Evolutionary conservation across 1,284 basidiomycete species (phyloP).

Genomic region (Fomes fomentarius): DNA sequence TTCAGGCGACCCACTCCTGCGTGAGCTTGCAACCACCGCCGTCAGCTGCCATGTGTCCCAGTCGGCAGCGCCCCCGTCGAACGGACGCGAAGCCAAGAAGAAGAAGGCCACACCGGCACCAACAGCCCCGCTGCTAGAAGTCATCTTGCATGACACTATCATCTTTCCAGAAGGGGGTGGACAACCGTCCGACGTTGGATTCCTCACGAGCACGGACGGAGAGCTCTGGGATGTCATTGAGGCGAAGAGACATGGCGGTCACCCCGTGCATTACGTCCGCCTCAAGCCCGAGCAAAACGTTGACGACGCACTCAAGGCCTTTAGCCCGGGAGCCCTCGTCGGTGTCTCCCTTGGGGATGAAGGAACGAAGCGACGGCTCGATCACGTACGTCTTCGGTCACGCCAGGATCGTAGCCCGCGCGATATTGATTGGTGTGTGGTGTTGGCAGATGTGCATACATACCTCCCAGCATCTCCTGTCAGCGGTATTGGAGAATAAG

Average conservation of each 20-base stretch:
- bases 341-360: slow-evolving; percentile 58
- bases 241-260: slow-evolving; percentile 71
- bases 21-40: slow-evolving; percentile 56
- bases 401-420: neutral
- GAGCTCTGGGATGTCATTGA: slow-evolving; percentile 67
- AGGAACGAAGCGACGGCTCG: slow-evolving; percentile 73
- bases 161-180: slow-evolving; percentile 91
- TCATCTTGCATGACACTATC: slow-evolving; percentile 82
- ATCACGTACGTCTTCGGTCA: slow-evolving; percentile 63
- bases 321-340: slow-evolving; percentile 57
- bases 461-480: slow-evolving; percentile 84
- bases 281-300: slow-evolving; percentile 42
- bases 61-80: slow-evolving; percentile 43
- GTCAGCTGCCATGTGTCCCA: slow-evolving; percentile 51
- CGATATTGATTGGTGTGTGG: neutral
- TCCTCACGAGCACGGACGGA: slow-evolving; percentile 49
- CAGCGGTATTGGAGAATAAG: slow-evolving; percentile 75
- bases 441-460: slow-evolving; percentile 75
- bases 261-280: slow-evolving; percentile 79
- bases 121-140: slow-evolving; percentile 54
- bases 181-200: slow-evolving; percentile 81
- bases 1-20: slow-evolving; percentile 68
- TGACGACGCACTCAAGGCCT: slow-evolving; percentile 47
- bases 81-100: slow-evolving; percentile 54
- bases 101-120: slow-evolving; percentile 52